Evolutionary conservation across 768 basidiomycete genomes (phyloP).

Genomic region (Mycena amicta): DNA sequence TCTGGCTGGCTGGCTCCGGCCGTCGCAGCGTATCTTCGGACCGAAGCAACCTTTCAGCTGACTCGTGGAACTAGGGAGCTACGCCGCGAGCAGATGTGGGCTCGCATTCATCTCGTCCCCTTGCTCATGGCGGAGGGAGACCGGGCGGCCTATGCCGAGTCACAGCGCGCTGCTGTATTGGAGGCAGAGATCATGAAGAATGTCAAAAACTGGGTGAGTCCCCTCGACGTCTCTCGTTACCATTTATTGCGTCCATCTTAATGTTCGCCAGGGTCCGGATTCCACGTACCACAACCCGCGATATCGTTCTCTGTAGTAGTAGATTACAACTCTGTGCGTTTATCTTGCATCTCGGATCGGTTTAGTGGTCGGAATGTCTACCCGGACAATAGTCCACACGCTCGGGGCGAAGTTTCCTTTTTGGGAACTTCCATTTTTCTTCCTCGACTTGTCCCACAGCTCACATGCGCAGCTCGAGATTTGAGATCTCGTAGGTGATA

Average conservation of each 20-base stretch:
- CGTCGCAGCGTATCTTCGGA: conserved; percentile 33
- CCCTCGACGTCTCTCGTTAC: too few species aligned
- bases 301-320: conserved; percentile 47
- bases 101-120: conserved; percentile 91
- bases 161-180: conserved; percentile 72
- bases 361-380: background rate
- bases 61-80: conserved; percentile 75
- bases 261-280: conserved; percentile 68
- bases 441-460: conserved; percentile 1
- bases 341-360: background rate
- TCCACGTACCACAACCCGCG: conserved; percentile 81
- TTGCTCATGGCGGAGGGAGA: conserved; percentile 92
- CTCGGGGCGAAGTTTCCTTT: background rate
- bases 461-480: background rate
- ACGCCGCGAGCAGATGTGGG: conserved; percentile 91
- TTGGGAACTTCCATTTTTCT: background rate
- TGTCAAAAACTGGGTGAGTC: conserved; percentile 89
- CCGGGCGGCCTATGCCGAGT: conserved; percentile 82
- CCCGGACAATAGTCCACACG: too few species aligned
- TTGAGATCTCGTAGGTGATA: background rate
- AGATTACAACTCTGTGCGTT: background rate
- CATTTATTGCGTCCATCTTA: conserved; percentile 25
- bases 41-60: conserved; percentile 45
- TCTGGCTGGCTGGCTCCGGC: conserved; percentile 20
- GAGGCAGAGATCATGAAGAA: conserved; percentile 96